phyloP scores from a whole-genome alignment of 495 filamentous ascomycete genomes.

The Penicillium salamii region DNA sequence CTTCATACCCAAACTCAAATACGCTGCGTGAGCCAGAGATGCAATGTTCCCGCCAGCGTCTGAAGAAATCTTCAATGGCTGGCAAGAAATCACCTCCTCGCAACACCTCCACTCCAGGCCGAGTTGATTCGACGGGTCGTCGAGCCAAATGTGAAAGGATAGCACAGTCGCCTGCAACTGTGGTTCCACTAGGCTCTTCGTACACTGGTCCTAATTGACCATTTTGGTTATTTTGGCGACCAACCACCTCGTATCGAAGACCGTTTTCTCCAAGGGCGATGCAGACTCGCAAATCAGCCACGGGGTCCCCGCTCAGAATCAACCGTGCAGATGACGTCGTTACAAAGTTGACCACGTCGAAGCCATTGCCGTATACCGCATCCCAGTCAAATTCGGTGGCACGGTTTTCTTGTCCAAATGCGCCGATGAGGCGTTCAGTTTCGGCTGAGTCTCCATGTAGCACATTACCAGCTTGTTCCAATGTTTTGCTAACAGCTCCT shows the following conservation, averaged over 20 bases:
- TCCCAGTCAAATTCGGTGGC: slow-evolving; percentile 75
- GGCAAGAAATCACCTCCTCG: slow-evolving; percentile 30
- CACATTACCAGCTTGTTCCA: slow-evolving; percentile 54
- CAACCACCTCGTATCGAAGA: slow-evolving; percentile 46
- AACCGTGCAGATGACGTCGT: slow-evolving; percentile 51
- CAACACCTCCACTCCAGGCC: slow-evolving; percentile 33
- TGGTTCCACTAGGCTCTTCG: slow-evolving; percentile 23
- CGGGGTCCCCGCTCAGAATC: slow-evolving; percentile 46
- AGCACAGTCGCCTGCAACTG: slow-evolving; percentile 31
- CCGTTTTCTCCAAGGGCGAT: slow-evolving; percentile 58
- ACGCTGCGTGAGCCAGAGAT: slow-evolving; percentile 8
- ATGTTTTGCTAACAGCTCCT: slow-evolving; percentile 70
- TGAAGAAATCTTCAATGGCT: slow-evolving; percentile 30
- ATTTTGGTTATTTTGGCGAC: background rate
- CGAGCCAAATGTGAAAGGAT: slow-evolving; percentile 33
- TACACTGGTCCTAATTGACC: slow-evolving; percentile 20
- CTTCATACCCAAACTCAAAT: slow-evolving; percentile 23
- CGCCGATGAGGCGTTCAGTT: slow-evolving; percentile 66
- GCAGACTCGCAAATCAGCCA: slow-evolving; percentile 57
- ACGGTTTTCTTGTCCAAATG: slow-evolving; percentile 86
- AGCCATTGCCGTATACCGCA: slow-evolving; percentile 72
- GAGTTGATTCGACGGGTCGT: slow-evolving; percentile 17
- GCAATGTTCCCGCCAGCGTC: slow-evolving; percentile 30
- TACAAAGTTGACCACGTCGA: slow-evolving; percentile 79
- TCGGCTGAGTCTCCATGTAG: slow-evolving; percentile 65